Evolutionary conservation across 2,329 filamentous ascomycete genomes (phyloP).

Genomic region (Pyrenochaeta sp.): DNA sequence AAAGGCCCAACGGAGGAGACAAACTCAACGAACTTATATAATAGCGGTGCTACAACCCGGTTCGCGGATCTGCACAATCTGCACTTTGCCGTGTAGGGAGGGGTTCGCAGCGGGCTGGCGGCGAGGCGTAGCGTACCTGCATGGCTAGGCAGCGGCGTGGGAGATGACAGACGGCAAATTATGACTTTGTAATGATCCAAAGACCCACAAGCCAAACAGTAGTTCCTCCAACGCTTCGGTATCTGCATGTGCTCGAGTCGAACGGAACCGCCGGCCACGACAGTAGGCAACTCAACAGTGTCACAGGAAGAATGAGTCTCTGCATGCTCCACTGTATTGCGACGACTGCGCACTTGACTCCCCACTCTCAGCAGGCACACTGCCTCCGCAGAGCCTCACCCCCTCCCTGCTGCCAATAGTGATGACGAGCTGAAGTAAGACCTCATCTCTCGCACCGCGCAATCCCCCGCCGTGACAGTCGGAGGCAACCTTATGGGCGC

Average conservation of each 20-base stretch:
- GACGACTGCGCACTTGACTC: background rate
- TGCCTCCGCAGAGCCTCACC: slow-evolving; percentile 2
- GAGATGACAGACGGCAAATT: too few species aligned
- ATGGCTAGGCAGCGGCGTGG: background rate
- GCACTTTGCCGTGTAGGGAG: background rate
- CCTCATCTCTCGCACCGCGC: slow-evolving; percentile 13
- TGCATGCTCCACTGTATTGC: too few species aligned
- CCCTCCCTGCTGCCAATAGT: background rate
- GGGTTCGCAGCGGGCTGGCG: background rate
- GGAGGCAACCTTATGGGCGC: slow-evolving; percentile 24
- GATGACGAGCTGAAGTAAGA: slow-evolving; percentile 18
- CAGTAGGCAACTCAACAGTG: too few species aligned
- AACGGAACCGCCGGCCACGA: too few species aligned
- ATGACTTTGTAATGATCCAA: too few species aligned
- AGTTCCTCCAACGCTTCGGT: too few species aligned
- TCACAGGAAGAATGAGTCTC: background rate
- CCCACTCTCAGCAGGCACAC: slow-evolving; percentile 1
- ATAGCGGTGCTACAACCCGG: too few species aligned
- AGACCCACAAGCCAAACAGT: too few species aligned
- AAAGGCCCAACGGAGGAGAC: slow-evolving; percentile 2
- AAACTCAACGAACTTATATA: background rate
- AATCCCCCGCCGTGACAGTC: slow-evolving; percentile 22
- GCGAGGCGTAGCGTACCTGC: background rate
- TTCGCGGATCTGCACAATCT: background rate
- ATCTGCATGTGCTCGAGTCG: too few species aligned